Evolutionary conservation across 192 early-diverging fungal genomes (phyloP), one percentile per base, ranked within the genome.

Genomic region (Allomyces arbusculus): DNA sequence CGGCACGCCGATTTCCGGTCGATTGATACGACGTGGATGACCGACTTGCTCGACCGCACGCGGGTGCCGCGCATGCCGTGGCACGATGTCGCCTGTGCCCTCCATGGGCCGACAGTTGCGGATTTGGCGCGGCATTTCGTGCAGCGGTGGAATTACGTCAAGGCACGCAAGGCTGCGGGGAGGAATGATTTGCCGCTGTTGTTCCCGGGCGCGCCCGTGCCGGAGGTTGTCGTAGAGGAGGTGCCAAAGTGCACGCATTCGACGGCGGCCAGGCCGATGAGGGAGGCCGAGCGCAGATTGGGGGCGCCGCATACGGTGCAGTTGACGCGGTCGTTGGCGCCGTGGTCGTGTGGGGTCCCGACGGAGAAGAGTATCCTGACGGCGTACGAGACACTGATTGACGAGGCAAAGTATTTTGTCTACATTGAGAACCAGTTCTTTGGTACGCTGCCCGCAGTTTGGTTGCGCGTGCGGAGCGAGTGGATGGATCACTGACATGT

Each of bases 381-480:
- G 25, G 91, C 89, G 10, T 92, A 92, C 69, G 72, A 81, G 50
- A 77, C 83, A 64, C 74, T 80, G 64, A 92, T 92, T 70, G 68
- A 70, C 26, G 74, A 77, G 28, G 80, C 91, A 24, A 74, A 89
- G 70, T 87, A 90, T 66, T 91, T 86, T 76, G 74, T 92, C 33
- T 90, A 92, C 72, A 92, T 92, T 68, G 91, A 92, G 69, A 91
- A 92, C 71, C 91, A 92, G 70, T 92, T 92, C 77, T 92, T 92
- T 69, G 84, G 88, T 81, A 75, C 77, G 69, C 68, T 24, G 62
- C 28, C 58, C 4, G 10, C 44, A 28, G 26, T n/a, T n/a, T n/a
- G n/a, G n/a, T n/a, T n/a, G n/a, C n/a, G n/a, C n/a, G n/a, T n/a
- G n/a, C n/a, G n/a, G n/a, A n/a, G n/a, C n/a, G n/a, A n/a, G n/a